Evolutionary conservation across 805 yeast genomes (phyloP).

Genomic region (Suhomyces faveliae): DNA sequence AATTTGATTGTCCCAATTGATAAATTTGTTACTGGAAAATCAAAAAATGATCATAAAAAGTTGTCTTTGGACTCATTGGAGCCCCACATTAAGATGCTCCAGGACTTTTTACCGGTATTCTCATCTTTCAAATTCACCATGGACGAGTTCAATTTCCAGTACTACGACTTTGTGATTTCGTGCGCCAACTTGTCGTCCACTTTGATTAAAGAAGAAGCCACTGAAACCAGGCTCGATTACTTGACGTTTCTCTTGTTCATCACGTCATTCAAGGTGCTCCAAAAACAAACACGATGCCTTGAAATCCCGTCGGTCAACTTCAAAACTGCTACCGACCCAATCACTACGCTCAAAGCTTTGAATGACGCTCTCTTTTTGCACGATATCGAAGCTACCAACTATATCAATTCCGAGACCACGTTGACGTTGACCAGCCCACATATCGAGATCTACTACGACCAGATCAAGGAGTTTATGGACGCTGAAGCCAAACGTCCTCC

Average conservation of each 20-base stretch:
- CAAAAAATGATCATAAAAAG: not conserved
- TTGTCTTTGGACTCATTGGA: not conserved
- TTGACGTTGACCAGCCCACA: constrained; percentile 35
- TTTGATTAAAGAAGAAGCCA: constrained; percentile 12
- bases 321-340: constrained; percentile 20
- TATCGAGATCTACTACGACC: constrained; percentile 39
- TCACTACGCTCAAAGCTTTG: constrained; percentile 21
- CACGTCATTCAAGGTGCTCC: constrained; percentile 28
- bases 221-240: not conserved
- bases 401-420: constrained; percentile 16
- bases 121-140: constrained; percentile 11
- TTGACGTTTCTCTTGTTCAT: constrained; percentile 22
- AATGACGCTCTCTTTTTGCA: constrained; percentile 8
- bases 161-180: constrained; percentile 15
- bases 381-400: constrained; percentile 7
- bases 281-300: constrained; percentile 28
- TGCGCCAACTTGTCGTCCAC: constrained; percentile 22
- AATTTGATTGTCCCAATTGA: constrained; percentile 10
- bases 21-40: not conserved
- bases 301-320: constrained; percentile 38
- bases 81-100: not conserved
- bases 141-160: constrained; percentile 25
- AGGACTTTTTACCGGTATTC: constrained; percentile 1
- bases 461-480: constrained; percentile 14
- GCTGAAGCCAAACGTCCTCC: too few species aligned